A percentile compares a stretch with the other conserved stretches of the same genome.
phyloP scores from a whole-genome alignment of 2,329 filamentous ascomycete genomes.

The Xylariomycetidae sp. region DNA sequence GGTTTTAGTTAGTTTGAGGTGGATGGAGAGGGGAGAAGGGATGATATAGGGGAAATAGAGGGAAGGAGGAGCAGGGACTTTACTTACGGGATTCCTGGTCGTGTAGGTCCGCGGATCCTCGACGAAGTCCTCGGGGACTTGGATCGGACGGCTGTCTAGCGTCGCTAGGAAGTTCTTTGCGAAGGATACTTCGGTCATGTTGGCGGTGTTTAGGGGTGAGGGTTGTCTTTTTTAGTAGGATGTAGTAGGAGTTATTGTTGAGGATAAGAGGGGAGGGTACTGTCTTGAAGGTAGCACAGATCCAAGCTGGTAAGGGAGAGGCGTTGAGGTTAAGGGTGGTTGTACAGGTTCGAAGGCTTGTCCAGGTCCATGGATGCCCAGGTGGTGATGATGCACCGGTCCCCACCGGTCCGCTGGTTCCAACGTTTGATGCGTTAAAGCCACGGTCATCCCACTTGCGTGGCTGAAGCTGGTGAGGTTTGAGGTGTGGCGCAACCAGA shows the following conservation, averaged over 20 bases:
- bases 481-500: too few species aligned
- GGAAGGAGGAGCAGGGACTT: constrained; percentile 7
- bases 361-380: too few species aligned
- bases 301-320: too few species aligned
- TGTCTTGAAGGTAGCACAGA: too few species aligned
- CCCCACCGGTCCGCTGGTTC: too few species aligned
- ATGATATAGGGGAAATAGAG: constrained; percentile 6
- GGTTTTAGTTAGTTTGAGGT: constrained; percentile 7
- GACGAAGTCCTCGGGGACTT: constrained; percentile 85
- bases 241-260: constrained; percentile 5
- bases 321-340: too few species aligned
- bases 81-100: constrained; percentile 67
- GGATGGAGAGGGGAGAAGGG: neutral
- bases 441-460: too few species aligned
- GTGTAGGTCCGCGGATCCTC: constrained; percentile 79
- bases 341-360: too few species aligned
- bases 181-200: constrained; percentile 80
- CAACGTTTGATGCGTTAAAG: too few species aligned
- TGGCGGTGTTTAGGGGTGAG: too few species aligned
- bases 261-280: constrained; percentile 4
- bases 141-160: constrained; percentile 73
- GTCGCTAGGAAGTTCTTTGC: constrained; percentile 76
- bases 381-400: too few species aligned
- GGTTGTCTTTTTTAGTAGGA: neutral
- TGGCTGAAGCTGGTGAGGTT: too few species aligned